Conservation (phyloP, 1,284 basidiomycete genomes). For the Rhodofomes roseus region DNA sequence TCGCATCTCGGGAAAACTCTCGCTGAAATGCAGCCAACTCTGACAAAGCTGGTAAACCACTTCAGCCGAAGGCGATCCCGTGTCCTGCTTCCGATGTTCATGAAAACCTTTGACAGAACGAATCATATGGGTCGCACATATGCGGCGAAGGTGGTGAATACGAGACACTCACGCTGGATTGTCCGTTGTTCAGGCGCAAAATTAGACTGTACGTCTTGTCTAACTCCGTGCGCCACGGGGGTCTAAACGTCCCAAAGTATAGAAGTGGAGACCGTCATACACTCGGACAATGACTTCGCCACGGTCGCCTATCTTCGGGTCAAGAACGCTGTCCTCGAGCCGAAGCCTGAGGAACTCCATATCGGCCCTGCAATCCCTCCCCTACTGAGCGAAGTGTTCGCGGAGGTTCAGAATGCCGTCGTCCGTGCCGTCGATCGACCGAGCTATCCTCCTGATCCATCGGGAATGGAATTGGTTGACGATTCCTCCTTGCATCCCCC, state of each 20-base stretch:
- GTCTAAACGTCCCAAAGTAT: slow-evolving; percentile 35
- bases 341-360: slow-evolving; percentile 38
- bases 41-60: slow-evolving; percentile 66
- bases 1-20: slow-evolving; percentile 82
- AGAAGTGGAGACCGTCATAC: slow-evolving; percentile 69
- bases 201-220: slow-evolving; percentile 61
- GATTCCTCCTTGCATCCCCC: not conserved
- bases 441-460: not conserved
- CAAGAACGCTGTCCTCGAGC: slow-evolving; percentile 57
- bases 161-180: slow-evolving; percentile 90
- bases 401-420: slow-evolving; percentile 22
- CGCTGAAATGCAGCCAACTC: slow-evolving; percentile 68
- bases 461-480: too few relatives aligned
- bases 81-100: not conserved
- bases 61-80: not conserved
- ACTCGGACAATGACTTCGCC: slow-evolving; percentile 73
- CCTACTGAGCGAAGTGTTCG: slow-evolving; percentile 45
- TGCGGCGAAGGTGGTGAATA: slow-evolving; percentile 99
- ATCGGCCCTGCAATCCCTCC: slow-evolving; percentile 39
- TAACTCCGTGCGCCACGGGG: not conserved
- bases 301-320: slow-evolving; percentile 88
- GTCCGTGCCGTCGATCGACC: not conserved
- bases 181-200: slow-evolving; percentile 80
- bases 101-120: slow-evolving; percentile 50
- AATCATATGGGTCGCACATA: slow-evolving; percentile 86